These are phyloP conservation scores for Pneumocystis jirovecii DNA, from an alignment of 1,139 yeast species.

Conservation along the genomic window DNA sequence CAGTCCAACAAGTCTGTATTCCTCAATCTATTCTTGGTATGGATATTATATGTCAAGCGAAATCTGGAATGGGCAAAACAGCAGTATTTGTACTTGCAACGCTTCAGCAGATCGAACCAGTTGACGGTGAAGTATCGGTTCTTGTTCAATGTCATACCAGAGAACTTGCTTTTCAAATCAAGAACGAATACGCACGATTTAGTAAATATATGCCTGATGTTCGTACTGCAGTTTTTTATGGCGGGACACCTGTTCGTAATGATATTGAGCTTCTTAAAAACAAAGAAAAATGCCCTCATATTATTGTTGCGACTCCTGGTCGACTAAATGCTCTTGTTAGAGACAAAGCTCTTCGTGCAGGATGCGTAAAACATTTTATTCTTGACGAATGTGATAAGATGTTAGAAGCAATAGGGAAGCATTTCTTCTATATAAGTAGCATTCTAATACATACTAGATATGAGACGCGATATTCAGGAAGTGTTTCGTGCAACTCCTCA, in stretches of 20 bases:
- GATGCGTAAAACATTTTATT: conserved; percentile 85
- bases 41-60: conserved; percentile 96
- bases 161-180: conserved; percentile 95
- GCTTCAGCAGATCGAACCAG: conserved; percentile 92
- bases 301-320: conserved; percentile 97
- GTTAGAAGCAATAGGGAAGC: conserved; percentile 36
- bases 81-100: conserved; percentile 95
- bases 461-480: conserved; percentile 98
- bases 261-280: conserved; percentile 80
- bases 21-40: conserved; percentile 98
- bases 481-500: conserved; percentile 95
- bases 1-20: conserved; percentile 95
- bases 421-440: conserved; percentile 18
- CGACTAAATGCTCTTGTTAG: conserved; percentile 87
- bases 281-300: conserved; percentile 91
- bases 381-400: conserved; percentile 98
- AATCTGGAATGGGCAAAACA: conserved; percentile 98
- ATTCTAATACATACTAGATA: conserved; percentile 34
- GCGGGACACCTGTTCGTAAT: conserved; percentile 79
- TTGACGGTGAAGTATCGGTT: conserved; percentile 90
- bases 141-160: conserved; percentile 95
- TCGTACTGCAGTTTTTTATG: conserved; percentile 90
- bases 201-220: conserved; percentile 98
- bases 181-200: conserved; percentile 93
- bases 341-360: conserved; percentile 75